phyloP scores from a whole-genome alignment of 2,329 filamentous ascomycete genomes.

The Hypoxylon sp. region DNA sequence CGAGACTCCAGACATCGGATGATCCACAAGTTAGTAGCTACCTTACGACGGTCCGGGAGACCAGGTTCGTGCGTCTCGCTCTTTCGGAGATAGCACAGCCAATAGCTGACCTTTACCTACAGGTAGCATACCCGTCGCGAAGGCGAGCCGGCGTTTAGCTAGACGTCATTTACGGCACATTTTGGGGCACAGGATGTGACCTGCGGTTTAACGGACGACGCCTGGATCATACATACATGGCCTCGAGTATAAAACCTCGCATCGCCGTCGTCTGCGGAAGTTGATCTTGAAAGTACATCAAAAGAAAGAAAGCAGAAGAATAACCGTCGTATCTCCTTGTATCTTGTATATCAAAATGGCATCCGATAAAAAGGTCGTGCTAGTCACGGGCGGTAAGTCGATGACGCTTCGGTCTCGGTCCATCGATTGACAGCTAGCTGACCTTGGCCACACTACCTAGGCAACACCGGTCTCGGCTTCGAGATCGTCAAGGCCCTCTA shows the following conservation, averaged over 20 bases:
- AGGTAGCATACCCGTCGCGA: neutral
- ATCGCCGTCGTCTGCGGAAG: neutral
- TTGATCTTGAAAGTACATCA: neutral
- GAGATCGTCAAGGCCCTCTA: conserved; percentile 64
- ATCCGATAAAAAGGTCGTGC: conserved; percentile 28
- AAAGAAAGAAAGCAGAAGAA: neutral
- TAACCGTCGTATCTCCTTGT: neutral
- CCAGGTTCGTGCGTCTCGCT: neutral
- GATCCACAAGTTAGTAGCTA: neutral
- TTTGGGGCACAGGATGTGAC: neutral
- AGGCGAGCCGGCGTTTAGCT: neutral
- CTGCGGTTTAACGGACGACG: no score
- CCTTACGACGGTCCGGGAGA: neutral
- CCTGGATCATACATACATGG: no score
- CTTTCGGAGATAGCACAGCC: neutral
- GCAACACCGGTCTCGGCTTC: conserved; percentile 67
- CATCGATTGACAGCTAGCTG: neutral
- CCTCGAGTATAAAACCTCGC: neutral
- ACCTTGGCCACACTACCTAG: conserved; percentile 52
- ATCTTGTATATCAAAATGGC: conserved; percentile 17
- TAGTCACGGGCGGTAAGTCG: conserved; percentile 31
- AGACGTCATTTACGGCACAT: neutral
- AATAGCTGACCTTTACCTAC: no score
- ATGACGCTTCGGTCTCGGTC: no score
- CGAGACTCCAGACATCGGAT: neutral